A percentile compares a stretch with the other conserved stretches of the same genome.
Evolutionary conservation across 768 basidiomycete genomes (phyloP).

Genomic region (Leccinellum albellum): DNA sequence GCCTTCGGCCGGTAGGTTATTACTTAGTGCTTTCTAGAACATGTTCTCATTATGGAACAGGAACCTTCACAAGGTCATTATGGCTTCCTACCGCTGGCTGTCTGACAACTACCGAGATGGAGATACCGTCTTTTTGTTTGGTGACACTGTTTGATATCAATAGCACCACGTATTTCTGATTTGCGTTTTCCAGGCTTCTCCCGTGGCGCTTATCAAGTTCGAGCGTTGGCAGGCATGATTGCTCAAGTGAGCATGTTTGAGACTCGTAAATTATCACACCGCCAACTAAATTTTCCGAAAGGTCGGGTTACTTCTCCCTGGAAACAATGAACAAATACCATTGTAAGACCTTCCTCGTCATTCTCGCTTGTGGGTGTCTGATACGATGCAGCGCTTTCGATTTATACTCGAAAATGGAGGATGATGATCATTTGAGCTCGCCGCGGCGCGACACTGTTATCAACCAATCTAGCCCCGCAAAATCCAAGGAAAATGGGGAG

Average conservation of each 20-base stretch:
- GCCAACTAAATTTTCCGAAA: slow-evolving; percentile 5
- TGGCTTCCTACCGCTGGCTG: slow-evolving; percentile 40
- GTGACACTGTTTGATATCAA: slow-evolving; percentile 15
- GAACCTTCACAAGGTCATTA: slow-evolving; percentile 34
- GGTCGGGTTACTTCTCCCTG: slow-evolving; percentile 41
- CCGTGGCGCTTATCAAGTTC: slow-evolving; percentile 46
- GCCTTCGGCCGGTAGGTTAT: slow-evolving; percentile 35
- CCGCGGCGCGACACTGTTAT: slow-evolving; percentile 10
- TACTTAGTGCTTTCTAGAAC: neutral
- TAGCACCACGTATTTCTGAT: neutral
- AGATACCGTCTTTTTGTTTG: slow-evolving; percentile 41
- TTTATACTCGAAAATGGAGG: slow-evolving; percentile 30
- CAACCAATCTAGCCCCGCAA: slow-evolving; percentile 2
- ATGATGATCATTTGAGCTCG: slow-evolving; percentile 11
- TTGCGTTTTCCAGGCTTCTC: slow-evolving; percentile 36
- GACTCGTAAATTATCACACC: too few relatives aligned
- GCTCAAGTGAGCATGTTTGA: slow-evolving; percentile 26
- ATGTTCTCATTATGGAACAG: slow-evolving; percentile 16
- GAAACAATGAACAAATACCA: slow-evolving; percentile 40
- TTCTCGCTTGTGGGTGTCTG: neutral
- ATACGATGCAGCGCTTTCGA: slow-evolving; percentile 34
- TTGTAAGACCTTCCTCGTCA: slow-evolving; percentile 25
- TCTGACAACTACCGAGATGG: slow-evolving; percentile 36
- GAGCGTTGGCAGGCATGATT: slow-evolving; percentile 44
- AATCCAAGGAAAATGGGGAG: slow-evolving; percentile 10